Conservation (phyloP, 495 filamentous ascomycete genomes). For the Saxophila tyrrhenica region DNA sequence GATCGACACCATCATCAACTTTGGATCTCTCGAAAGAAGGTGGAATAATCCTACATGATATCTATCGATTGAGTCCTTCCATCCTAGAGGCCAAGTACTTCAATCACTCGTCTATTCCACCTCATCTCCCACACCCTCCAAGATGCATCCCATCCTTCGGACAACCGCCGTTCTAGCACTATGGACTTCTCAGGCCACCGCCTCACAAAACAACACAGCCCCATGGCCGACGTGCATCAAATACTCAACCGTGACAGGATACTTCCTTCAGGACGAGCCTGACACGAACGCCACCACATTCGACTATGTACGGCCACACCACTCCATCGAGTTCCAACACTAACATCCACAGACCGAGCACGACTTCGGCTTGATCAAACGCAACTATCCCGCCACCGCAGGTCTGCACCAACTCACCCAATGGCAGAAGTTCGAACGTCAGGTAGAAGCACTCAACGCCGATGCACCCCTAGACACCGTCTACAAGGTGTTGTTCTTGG, state of each 20-base stretch:
- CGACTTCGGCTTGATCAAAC: conserved; percentile 58
- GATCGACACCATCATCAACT: too few relatives aligned
- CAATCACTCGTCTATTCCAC: too few relatives aligned
- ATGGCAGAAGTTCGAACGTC: conserved; percentile 54
- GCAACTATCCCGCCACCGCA: conserved; percentile 41
- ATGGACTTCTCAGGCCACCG: too few relatives aligned
- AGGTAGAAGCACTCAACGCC: conserved; percentile 45
- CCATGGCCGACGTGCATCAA: background rate
- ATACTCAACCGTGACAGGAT: conserved; percentile 34
- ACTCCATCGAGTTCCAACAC: background rate
- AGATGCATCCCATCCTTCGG: too few relatives aligned
- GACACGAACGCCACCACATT: conserved; percentile 51
- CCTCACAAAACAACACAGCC: too few relatives aligned
- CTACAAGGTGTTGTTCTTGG: conserved; percentile 62
- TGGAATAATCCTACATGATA: too few relatives aligned
- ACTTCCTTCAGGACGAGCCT: conserved; percentile 59
- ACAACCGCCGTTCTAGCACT: too few relatives aligned
- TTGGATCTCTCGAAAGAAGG: too few relatives aligned
- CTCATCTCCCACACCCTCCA: too few relatives aligned
- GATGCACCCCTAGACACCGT: conserved; percentile 36
- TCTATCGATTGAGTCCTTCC: too few relatives aligned
- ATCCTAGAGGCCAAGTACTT: too few relatives aligned
- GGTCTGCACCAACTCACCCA: conserved; percentile 36
- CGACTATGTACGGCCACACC: conserved; percentile 44
- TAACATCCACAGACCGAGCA: conserved; percentile 36